Base-by-base conservation (phyloP, 2,329 filamentous ascomycete genomes). In the Aspergillus brunneoviolaceus region DNA sequence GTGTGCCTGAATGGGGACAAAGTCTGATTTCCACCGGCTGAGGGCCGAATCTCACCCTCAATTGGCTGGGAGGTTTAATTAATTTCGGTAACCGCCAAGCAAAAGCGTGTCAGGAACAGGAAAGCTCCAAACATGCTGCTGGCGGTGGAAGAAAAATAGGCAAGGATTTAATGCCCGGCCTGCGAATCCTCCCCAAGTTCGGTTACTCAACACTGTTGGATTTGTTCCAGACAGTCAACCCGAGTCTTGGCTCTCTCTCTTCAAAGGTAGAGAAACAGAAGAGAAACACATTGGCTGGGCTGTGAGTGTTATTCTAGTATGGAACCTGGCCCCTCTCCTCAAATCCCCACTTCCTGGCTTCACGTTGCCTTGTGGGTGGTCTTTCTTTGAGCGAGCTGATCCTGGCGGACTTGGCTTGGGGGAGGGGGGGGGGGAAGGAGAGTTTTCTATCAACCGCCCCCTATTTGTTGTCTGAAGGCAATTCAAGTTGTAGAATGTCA, bases 1-100 rank as follows among this genome's bases (percentile, higher is more conserved):
- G 71, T 68, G 72, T 73, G 48, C 71, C 70, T 73, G 71, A 60
- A 61, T 64, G 50, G 56, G 60, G 58, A 50, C 49, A 55, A 57
- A 49, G 55, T 61, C 39, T 57, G 52, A 51, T 53, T 57, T 47
- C 59, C 63, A 60, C 57, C 52, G 49, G 52, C 25, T 25, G 33
- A 25, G 61, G 59, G 57, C 50, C 51, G 54, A 52, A 33, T 49
- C 9, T 10, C 10, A 48, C 49, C 55, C 23, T 23, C 71, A 61
- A 70, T 70, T 72, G 70, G 70, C 27, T 45, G 50, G 58, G 55
- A 60, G 55, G 57, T 48, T 50, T 60, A 42, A 55, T 58, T 63
- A 66, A 69, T 71, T 63, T 72, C 65, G 65, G 64, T 59, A 61
- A 57, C 52, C 64, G 66, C 67, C 66, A 68, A 69, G 63, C 61